Percentiles rank a stretch among this genome's conserved stretches.
Evolutionary conservation across 176 grass and related monocot species (phyloP).

Genomic region (Ensete ventricosum): DNA sequence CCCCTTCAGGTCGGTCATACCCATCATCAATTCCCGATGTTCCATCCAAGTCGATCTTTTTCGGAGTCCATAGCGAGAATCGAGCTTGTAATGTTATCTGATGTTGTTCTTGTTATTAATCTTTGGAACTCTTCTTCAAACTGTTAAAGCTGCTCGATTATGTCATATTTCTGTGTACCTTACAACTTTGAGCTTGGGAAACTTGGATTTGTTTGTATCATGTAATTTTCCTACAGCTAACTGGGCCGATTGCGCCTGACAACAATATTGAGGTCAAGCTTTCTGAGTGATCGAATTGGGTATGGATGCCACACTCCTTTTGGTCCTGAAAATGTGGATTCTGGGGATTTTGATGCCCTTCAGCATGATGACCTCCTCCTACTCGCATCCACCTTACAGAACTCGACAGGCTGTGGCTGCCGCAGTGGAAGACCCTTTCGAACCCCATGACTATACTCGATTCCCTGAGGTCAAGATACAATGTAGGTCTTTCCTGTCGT

Average conservation of each 20-base stretch:
- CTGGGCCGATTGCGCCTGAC: neutral
- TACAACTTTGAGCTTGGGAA: no score
- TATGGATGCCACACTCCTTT: neutral
- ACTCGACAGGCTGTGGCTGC: no score
- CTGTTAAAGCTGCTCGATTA: no score
- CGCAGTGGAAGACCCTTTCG: slow-evolving; percentile 6
- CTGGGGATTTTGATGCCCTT: neutral
- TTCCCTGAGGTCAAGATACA: slow-evolving; percentile 45
- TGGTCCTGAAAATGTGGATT: neutral
- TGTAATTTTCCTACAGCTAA: neutral
- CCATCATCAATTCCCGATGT: no score
- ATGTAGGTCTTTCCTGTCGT: slow-evolving; percentile 45
- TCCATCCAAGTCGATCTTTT: no score
- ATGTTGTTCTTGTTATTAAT: no score
- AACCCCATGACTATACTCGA: slow-evolving; percentile 51
- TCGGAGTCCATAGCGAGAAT: no score
- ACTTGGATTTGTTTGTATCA: no score
- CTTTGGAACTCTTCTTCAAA: neutral
- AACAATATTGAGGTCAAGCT: neutral
- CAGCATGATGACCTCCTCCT: neutral
- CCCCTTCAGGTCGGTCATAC: no score
- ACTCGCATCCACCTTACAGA: neutral
- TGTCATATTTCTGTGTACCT: no score
- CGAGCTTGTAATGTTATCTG: no score
- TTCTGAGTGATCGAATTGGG: neutral